These are phyloP conservation scores for Digitaria exilis DNA, from an alignment of 202 grass and related monocot genomes.

Conservation along the genomic window DNA sequence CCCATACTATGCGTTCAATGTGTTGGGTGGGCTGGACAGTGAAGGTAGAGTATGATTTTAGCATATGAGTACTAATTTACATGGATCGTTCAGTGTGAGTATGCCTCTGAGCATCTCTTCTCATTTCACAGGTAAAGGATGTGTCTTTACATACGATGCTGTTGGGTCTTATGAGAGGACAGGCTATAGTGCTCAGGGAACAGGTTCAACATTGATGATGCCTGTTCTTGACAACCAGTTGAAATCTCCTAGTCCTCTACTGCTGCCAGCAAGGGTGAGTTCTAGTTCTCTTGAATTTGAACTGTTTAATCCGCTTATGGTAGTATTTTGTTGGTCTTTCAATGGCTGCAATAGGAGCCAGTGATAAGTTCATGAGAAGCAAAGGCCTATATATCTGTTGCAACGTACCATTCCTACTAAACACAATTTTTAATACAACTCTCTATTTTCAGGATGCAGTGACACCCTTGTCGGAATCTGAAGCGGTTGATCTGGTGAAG, in stretches of 20 bases:
- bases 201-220: conserved; percentile 73
- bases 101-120: neutral
- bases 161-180: conserved; percentile 90
- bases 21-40: conserved; percentile 82
- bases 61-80: neutral
- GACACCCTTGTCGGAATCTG: conserved; percentile 72
- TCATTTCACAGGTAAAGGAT: conserved; percentile 71
- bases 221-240: conserved; percentile 87
- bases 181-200: conserved; percentile 84
- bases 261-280: conserved; percentile 70
- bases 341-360: neutral
- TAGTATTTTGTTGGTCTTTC: neutral
- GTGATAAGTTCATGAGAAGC: neutral
- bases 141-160: conserved; percentile 89
- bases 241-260: conserved; percentile 82
- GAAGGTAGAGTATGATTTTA: conserved; percentile 47
- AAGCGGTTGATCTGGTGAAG: conserved; percentile 94
- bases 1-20: conserved; percentile 87
- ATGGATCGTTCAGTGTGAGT: neutral
- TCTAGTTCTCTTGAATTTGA: neutral
- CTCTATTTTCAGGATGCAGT: conserved; percentile 70
- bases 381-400: neutral
- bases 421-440: neutral
- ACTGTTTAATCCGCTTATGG: neutral
- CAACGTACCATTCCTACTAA: neutral